phyloP scores from a whole-genome alignment of 768 basidiomycete genomes.

The Boletus speciosus region DNA sequence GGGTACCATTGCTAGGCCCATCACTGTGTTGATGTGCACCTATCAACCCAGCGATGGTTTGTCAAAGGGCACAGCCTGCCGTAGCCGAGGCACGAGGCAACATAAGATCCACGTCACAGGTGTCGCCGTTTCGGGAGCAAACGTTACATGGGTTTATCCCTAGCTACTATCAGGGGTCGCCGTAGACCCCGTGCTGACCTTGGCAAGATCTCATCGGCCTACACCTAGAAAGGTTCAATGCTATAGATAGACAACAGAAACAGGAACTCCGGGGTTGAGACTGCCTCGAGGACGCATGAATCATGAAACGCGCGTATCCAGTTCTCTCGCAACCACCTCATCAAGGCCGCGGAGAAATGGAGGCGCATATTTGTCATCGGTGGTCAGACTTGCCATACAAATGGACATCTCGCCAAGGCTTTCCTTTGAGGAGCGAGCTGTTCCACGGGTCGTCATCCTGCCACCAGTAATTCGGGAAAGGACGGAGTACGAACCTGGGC shows the following conservation, averaged over 20 bases:
- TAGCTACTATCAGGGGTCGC: conserved; percentile 11
- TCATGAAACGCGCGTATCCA: conserved; percentile 23
- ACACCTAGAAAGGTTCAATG: conserved; percentile 9
- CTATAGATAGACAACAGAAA: conserved; percentile 31
- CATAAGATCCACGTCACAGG: conserved; percentile 30
- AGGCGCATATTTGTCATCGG: conserved; percentile 11
- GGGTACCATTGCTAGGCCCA: conserved; percentile 24
- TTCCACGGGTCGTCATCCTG: conserved; percentile 12
- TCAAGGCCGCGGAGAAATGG: conserved; percentile 23
- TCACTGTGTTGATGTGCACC: conserved; percentile 19
- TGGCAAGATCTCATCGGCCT: conserved; percentile 17
- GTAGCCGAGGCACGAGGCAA: conserved; percentile 30
- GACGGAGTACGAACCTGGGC: conserved; percentile 36
- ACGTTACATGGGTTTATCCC: conserved; percentile 25
- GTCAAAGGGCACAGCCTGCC: conserved; percentile 22
- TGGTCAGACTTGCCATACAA: conserved; percentile 17
- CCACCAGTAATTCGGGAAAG: conserved; percentile 2
- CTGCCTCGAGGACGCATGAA: conserved; percentile 21
- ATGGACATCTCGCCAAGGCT: conserved; percentile 32
- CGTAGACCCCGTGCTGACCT: conserved; percentile 14
- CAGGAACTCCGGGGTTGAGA: conserved; percentile 24
- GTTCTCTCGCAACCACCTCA: conserved; percentile 3
- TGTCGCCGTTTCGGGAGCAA: conserved; percentile 26
- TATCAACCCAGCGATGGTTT: conserved; percentile 29
- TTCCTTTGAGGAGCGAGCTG: conserved; percentile 33